phyloP scores from a whole-genome alignment of 1,284 basidiomycete genomes.

The Porodaedalea pini region DNA sequence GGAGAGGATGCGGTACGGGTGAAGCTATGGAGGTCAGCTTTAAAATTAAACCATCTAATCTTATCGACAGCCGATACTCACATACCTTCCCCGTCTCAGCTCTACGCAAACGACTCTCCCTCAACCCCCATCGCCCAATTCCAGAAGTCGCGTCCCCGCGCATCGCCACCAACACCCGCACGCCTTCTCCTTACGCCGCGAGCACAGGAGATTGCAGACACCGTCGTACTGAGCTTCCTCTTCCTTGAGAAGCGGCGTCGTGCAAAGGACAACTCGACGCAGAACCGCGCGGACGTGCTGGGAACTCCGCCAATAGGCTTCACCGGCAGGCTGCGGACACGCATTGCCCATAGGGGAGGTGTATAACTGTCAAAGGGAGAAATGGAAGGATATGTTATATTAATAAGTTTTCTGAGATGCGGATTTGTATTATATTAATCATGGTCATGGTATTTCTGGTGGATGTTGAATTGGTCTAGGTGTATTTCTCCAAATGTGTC shows the following conservation, averaged over 20 bases:
- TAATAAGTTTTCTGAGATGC: too few relatives aligned
- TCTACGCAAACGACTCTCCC: conserved; percentile 30
- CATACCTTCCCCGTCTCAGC: conserved; percentile 28
- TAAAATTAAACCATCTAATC: background rate
- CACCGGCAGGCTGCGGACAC: background rate
- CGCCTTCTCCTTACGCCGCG: conserved; percentile 33
- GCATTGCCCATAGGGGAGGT: background rate
- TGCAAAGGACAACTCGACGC: conserved; percentile 26
- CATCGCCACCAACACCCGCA: conserved; percentile 25
- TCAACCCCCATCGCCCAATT: conserved; percentile 37
- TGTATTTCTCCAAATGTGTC: too few relatives aligned
- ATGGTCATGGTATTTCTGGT: too few relatives aligned
- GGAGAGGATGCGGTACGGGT: conserved; percentile 33
- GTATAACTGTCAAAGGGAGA: background rate
- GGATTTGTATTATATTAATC: background rate
- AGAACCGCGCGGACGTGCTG: conserved; percentile 20
- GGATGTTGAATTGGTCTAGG: too few relatives aligned
- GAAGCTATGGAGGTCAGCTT: conserved; percentile 33
- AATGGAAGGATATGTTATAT: too few relatives aligned
- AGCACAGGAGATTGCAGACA: conserved; percentile 35
- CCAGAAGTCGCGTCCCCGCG: conserved; percentile 29
- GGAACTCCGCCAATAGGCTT: background rate
- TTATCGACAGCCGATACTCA: background rate
- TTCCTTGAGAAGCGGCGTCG: conserved; percentile 37
- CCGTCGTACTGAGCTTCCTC: conserved; percentile 39